Base-by-base conservation (phyloP, 1,139 yeast genomes). In the Candida sanyaensis region DNA sequence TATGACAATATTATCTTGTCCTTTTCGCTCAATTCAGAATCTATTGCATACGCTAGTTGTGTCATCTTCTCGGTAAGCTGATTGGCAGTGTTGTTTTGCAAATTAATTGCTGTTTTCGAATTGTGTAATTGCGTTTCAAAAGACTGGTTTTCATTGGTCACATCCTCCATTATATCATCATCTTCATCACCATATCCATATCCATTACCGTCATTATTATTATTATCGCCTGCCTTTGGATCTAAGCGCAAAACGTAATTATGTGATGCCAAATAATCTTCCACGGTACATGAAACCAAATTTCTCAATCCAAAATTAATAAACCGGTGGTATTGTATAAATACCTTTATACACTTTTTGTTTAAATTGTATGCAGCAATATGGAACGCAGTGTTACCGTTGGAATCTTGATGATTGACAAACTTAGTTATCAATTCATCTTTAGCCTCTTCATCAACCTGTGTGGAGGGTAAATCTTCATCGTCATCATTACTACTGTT, bases 311-410 rank as follows among this genome's bases (percentile, higher is more conserved):
- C 52, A 48, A 75, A 72, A 55, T 86, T 85, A 21, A 88, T 79
- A 50, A 82, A 78, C 11, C 92, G 93, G 55, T 86, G 88, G 64
- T 88, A 86, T 37, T 81, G 78, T 12, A 90, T 68, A 45, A 93
- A 73, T 1, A 87, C 83, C 54, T 86, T 84, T 57, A 88, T 86
- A 53, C 93, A 83, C 59, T 84, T 83, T 55, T 84, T 81, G 47
- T 93, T 89, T 40, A 86, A 80, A 59, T 86, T 82, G 48, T 83
- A 80, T 1, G 96, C 88, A 28, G 93, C 86, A 41, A 92, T 78
- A 59, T 92, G 96, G 48, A 91, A 73, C 0, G 96, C 96, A 0
- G 97, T 88, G 62, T 92, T 90, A 0, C 98, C 98, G 55, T 86
- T 83, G 28, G 73, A 67, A 63, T 93, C 97, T 57, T 87, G 95